Evolutionary conservation across 345 rosid species (phyloP), one percentile per base, ranked within the genome.

Genomic region (Hypericum androsaemum): DNA sequence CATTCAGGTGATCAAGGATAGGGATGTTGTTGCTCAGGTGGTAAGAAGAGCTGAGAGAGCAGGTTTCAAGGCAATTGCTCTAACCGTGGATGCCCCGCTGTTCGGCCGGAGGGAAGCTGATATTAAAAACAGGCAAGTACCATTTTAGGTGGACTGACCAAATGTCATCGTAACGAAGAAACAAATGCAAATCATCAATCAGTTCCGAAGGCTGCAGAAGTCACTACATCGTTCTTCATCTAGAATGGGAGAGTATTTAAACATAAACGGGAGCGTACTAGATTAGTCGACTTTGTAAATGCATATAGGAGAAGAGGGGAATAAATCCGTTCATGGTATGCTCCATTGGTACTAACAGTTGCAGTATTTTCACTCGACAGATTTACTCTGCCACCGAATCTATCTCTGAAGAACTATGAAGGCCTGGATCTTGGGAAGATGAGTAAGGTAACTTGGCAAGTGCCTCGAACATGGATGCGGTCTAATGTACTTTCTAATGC

Each of bases 21-120:
- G 96, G 75, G 73, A 87, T 53, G 71, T 90, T 57, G 98, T 80
- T 13, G 71, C 76, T 22, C 96, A 90, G 68, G 81, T 87, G 40
- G 92, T 90, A 51, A 80, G 75, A 65, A 73, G 98, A 75, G 98
- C 98, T 22, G 96, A 87, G 67, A 74, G 74, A 68, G 96, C 95
- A 67, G 96, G 96, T 47, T 90, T 87, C 70, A 86, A 80, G 77
- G 96, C 92, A 8, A 87, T 90, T 73, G 95, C 86, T 64, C 92
- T 90, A 41, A 90, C 96, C 10, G 95, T 82, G 16, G 98, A 90
- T 64, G 84, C 95, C 47, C 98, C 98, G 40, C 74, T 80, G 70
- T 92, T 90, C 35, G 98, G 98, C 38, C 92, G 96, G 14, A 75
- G 98, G 60, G 98, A 90, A 69, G 75, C 96, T 15, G 96, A 87